Conservation (phyloP, 108 stramenopile species). For the Cyclostephanos tholiformis region DNA sequence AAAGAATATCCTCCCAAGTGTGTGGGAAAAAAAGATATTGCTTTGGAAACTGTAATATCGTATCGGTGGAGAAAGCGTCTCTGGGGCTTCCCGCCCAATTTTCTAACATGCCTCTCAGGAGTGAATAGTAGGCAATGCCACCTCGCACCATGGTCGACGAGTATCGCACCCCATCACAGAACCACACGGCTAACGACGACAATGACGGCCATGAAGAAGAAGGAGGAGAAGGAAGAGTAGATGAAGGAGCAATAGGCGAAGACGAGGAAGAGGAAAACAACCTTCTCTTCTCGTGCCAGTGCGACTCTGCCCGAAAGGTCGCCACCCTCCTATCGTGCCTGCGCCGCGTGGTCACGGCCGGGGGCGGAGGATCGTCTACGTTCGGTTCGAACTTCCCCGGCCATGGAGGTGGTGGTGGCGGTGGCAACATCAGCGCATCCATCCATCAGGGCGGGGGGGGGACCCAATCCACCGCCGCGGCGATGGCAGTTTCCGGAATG, state of each 20-base stretch:
- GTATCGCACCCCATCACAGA: not conserved
- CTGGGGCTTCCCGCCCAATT: too few species aligned
- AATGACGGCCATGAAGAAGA: not conserved
- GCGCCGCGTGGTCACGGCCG: conserved; percentile 39
- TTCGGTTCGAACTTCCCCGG: not conserved
- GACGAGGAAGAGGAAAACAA: conserved; percentile 23
- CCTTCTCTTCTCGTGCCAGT: conserved; percentile 59
- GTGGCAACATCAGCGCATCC: not conserved
- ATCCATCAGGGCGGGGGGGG: not conserved
- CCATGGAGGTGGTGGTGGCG: too few species aligned
- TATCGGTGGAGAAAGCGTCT: too few species aligned
- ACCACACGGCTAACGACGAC: not conserved
- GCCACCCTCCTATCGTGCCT: conserved; percentile 65
- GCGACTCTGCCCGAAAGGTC: conserved; percentile 56
- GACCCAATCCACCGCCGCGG: conserved; percentile 22
- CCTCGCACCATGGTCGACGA: not conserved
- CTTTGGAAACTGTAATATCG: too few species aligned
- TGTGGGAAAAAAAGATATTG: too few species aligned
- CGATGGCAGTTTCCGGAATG: conserved; percentile 10
- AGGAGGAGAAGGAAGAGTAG: not conserved
- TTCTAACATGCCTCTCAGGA: too few species aligned
- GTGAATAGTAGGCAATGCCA: too few species aligned
- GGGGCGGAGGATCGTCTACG: not conserved
- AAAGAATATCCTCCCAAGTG: too few species aligned
- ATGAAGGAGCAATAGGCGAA: not conserved